Conservation (phyloP, 495 filamentous ascomycete species). For the Daldinia caldariorum region DNA sequence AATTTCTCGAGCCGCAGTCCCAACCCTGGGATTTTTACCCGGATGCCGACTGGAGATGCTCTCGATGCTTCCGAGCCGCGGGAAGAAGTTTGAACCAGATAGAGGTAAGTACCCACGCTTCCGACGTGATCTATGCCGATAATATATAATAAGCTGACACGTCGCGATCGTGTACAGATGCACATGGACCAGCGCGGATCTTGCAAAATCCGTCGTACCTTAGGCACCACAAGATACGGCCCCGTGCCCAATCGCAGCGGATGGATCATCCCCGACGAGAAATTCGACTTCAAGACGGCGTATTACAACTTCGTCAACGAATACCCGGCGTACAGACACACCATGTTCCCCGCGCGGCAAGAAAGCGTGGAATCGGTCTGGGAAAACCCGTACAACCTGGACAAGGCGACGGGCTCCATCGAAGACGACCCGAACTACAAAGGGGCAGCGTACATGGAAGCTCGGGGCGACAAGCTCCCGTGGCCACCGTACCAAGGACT, state of each 20-base stretch:
- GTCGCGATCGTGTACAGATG: not conserved
- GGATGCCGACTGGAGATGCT: constrained; percentile 23
- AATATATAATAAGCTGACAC: constrained; percentile 10
- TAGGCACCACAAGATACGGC: not conserved
- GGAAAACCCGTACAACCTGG: not conserved
- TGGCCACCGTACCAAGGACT: constrained; percentile 29
- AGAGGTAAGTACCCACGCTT: constrained; percentile 15
- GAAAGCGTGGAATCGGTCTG: constrained; percentile 8
- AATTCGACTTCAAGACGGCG: constrained; percentile 16
- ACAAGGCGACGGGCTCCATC: not conserved
- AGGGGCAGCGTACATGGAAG: not conserved
- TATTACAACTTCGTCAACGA: constrained; percentile 19
- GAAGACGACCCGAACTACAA: constrained; percentile 25
- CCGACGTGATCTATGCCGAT: too few relatives aligned
- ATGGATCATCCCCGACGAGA: constrained; percentile 14
- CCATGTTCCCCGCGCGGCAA: constrained; percentile 30
- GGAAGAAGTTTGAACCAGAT: not conserved
- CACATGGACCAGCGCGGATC: constrained; percentile 16
- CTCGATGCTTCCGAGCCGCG: constrained; percentile 31
- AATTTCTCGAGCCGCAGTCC: not conserved
- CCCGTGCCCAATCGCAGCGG: constrained; percentile 30
- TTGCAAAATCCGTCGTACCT: constrained; percentile 29
- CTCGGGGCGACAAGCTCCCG: not conserved
- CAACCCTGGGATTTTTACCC: not conserved
- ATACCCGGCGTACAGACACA: constrained; percentile 23